These are phyloP conservation scores for Globisporangium rhizosaccharum DNA, from an alignment of 352 stramenopile genomes.

Conservation along the genomic window DNA sequence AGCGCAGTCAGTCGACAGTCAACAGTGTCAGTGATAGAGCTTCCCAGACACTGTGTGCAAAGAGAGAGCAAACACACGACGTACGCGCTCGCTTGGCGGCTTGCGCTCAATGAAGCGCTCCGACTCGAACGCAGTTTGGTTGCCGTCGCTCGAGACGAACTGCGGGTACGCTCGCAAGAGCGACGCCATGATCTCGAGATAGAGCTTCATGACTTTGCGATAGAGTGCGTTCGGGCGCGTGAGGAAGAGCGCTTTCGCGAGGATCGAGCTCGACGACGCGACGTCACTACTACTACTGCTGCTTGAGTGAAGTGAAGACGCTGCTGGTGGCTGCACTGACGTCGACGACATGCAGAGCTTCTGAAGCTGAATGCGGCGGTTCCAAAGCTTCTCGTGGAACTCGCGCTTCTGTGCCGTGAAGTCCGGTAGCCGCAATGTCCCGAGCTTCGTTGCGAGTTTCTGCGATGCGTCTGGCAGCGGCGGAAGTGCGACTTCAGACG, in stretches of 20 bases:
- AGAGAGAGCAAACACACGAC: not conserved
- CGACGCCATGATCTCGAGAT: slow-evolving; percentile 17
- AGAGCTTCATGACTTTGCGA: slow-evolving; percentile 26
- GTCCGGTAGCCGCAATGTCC: slow-evolving; percentile 20
- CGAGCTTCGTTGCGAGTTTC: slow-evolving; percentile 12
- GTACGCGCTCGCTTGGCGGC: slow-evolving; percentile 20
- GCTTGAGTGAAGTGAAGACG: not conserved
- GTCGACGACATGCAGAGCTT: slow-evolving; percentile 28
- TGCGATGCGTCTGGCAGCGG: slow-evolving; percentile 13
- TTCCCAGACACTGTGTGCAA: not conserved
- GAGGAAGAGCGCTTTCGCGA: slow-evolving; percentile 17
- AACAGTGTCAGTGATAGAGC: not conserved
- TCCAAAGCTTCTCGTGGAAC: slow-evolving; percentile 37
- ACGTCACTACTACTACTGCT: not conserved
- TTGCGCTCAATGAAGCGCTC: slow-evolving; percentile 22
- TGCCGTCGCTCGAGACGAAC: slow-evolving; percentile 12
- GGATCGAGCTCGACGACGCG: not conserved
- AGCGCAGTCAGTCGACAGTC: not conserved
- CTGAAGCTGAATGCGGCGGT: slow-evolving; percentile 42
- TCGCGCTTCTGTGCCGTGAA: slow-evolving; percentile 27
- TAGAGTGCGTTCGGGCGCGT: slow-evolving; percentile 16
- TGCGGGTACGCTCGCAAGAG: slow-evolving; percentile 17
- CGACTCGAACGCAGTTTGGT: slow-evolving; percentile 16
- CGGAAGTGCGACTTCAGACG: slow-evolving; percentile 4
- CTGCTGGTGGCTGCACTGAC: not conserved